These are phyloP conservation scores for Eucalyptus coolabah DNA, from an alignment of 345 rosid species.

Conservation along the genomic window DNA sequence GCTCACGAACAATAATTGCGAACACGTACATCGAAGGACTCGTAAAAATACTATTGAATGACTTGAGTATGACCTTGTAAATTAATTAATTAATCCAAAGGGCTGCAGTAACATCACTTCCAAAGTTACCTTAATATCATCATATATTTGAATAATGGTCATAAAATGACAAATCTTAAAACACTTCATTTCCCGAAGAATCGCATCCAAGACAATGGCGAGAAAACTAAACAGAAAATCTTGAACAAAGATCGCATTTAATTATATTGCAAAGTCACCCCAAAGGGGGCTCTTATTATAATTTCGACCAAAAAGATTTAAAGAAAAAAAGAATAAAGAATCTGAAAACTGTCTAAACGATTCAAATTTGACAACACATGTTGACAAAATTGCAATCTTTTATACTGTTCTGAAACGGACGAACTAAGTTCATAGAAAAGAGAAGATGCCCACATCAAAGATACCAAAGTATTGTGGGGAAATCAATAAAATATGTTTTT, in stretches of 20 bases:
- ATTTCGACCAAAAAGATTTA: neutral
- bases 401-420: neutral
- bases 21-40: neutral
- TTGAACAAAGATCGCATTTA: neutral
- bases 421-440: neutral
- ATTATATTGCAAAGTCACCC: neutral
- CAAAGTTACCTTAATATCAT: neutral
- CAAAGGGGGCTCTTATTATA: neutral
- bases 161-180: neutral
- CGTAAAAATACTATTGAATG: neutral
- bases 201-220: neutral
- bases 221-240: neutral
- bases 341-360: neutral
- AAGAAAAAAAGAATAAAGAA: neutral
- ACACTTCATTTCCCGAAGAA: neutral
- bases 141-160: neutral
- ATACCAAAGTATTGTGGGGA: neutral
- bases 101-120: neutral
- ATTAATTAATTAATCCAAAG: neutral
- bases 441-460: neutral
- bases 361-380: neutral
- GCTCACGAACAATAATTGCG: neutral
- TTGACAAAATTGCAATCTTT: neutral
- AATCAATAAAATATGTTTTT: neutral
- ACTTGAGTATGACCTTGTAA: neutral